Conservation (phyloP, 2,329 filamentous ascomycete species). For the Epichloe scottii region DNA sequence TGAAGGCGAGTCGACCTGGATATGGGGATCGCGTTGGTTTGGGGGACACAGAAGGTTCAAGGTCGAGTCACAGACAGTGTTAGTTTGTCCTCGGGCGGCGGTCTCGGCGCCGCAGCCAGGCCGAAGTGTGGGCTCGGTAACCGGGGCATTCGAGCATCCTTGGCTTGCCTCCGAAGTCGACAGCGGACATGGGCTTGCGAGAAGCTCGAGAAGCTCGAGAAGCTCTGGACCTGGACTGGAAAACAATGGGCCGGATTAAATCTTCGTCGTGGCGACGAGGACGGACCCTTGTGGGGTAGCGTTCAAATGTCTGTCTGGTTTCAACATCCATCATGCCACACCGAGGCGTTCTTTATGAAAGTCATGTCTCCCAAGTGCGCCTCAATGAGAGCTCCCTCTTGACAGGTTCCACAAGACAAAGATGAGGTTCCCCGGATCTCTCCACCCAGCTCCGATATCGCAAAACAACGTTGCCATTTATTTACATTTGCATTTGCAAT, state of each 20-base stretch:
- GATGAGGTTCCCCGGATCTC: not conserved
- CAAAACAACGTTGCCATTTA: not conserved
- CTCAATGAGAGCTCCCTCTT: not conserved
- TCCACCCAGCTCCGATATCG: not conserved
- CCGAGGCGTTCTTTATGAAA: no score
- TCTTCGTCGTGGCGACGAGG: no score
- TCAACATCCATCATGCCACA: no score
- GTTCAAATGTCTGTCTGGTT: no score
- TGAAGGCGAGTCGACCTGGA: not conserved
- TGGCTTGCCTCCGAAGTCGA: not conserved
- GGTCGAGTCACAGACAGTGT: not conserved
- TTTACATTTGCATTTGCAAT: no score
- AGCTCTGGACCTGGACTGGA: no score
- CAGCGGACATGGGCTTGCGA: no score
- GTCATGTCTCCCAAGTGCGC: no score
- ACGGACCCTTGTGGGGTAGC: no score
- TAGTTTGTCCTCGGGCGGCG: not conserved
- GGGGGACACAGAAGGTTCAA: not conserved
- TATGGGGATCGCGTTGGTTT: not conserved
- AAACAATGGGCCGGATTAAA: no score
- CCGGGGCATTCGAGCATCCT: not conserved
- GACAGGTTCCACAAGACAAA: not conserved
- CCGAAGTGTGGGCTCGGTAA: conserved; percentile 4
- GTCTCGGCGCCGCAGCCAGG: conserved; percentile 3
- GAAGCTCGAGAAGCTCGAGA: no score